Evolutionary conservation across 2,329 filamentous ascomycete genomes (phyloP).

Genomic region (Cercospora citrullina): DNA sequence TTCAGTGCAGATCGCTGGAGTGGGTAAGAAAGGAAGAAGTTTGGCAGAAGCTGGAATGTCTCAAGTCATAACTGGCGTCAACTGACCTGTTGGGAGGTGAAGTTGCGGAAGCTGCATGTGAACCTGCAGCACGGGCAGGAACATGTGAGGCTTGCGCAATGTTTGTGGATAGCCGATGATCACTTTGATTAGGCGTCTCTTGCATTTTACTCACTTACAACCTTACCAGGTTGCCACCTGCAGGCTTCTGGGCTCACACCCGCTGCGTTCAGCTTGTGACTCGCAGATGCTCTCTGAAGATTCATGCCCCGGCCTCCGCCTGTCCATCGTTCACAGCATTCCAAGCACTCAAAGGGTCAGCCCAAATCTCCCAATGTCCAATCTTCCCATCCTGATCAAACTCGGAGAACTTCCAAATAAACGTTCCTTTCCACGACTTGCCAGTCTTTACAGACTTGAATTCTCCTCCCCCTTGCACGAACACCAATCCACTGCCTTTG

Average conservation of each 20-base stretch:
- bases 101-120: background rate
- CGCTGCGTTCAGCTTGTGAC: background rate
- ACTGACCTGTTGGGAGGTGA: background rate
- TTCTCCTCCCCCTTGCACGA: conserved; percentile 1
- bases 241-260: background rate
- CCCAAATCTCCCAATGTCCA: conserved; percentile 6
- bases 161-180: background rate
- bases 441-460: conserved; percentile 2
- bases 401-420: background rate
- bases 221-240: too few species aligned
- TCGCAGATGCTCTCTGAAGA: too few species aligned
- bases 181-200: background rate
- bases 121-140: background rate
- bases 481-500: background rate
- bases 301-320: background rate
- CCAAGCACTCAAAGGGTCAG: conserved; percentile 9
- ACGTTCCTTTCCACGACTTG: conserved; percentile 1
- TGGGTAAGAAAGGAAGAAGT: background rate
- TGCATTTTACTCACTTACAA: background rate
- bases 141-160: background rate
- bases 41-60: background rate
- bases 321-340: background rate
- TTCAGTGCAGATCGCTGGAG: background rate
- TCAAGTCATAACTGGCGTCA: background rate
- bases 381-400: conserved; percentile 4